Conservation (phyloP, 2,329 filamentous ascomycete species). For the Nakataea oryzae region DNA sequence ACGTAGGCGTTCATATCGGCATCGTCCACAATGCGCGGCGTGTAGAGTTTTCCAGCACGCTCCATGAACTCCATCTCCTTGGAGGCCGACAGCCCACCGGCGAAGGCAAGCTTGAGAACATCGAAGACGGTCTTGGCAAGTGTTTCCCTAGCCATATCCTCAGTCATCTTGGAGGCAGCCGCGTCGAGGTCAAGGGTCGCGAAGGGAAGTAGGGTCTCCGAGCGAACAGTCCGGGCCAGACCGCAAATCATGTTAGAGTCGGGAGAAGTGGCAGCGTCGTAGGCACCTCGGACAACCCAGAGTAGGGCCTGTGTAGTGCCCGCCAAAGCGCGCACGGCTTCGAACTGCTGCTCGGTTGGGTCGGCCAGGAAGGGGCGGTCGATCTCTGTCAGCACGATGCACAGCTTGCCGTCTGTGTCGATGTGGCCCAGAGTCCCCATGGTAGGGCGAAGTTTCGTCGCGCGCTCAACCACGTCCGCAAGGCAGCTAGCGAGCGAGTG, state of each 20-base stretch:
- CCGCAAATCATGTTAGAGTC: conserved; percentile 33
- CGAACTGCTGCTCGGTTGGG: conserved; percentile 26
- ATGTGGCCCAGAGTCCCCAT: conserved; percentile 19
- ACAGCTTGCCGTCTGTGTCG: conserved; percentile 23
- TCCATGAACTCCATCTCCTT: conserved; percentile 8
- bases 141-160: conserved; percentile 8
- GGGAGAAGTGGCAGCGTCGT: conserved; percentile 22
- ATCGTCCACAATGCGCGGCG: conserved; percentile 3
- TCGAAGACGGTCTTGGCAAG: conserved; percentile 1
- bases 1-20: conserved; percentile 5
- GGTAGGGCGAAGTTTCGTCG: conserved; percentile 21
- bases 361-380: conserved; percentile 30
- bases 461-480: conserved; percentile 19
- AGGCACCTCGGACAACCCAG: conserved; percentile 29
- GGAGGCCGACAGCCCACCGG: neutral
- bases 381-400: conserved; percentile 33
- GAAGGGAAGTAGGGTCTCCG: conserved; percentile 24
- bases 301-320: conserved; percentile 23
- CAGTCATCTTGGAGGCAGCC: conserved; percentile 3
- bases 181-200: conserved; percentile 19
- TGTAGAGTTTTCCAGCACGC: neutral
- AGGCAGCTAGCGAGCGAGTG: conserved; percentile 20
- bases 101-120: conserved; percentile 3
- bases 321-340: conserved; percentile 22
- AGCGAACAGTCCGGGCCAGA: conserved; percentile 32